Percentiles rank a stretch among this genome's conserved stretches.
Evolutionary conservation across 2,329 filamentous ascomycete genomes (phyloP).

Genomic region (Penicillium sp.): DNA sequence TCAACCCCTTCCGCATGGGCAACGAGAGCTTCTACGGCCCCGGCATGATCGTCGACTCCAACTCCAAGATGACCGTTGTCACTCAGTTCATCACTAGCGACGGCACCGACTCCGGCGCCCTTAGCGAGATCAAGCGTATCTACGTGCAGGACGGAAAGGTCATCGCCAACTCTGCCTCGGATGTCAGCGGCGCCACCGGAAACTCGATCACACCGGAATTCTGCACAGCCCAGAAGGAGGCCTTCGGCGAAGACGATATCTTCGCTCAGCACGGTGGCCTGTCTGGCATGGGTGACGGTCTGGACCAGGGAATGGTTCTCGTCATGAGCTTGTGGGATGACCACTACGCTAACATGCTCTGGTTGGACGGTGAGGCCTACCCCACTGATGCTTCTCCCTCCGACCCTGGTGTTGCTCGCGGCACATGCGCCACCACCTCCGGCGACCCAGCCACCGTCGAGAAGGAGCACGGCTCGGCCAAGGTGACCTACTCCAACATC

Average conservation of each 20-base stretch:
- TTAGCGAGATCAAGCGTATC: constrained; percentile 61
- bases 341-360: constrained; percentile 67
- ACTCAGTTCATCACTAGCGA: constrained; percentile 62
- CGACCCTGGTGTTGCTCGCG: constrained; percentile 52
- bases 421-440: constrained; percentile 52
- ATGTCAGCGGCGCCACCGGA: constrained; percentile 47
- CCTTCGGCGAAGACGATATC: constrained; percentile 53
- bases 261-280: constrained; percentile 59
- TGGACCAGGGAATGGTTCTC: constrained; percentile 60
- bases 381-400: constrained; percentile 48
- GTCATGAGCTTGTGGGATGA: constrained; percentile 64
- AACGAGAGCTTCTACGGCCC: constrained; percentile 62
- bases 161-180: constrained; percentile 54
- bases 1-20: constrained; percentile 67
- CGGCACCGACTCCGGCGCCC: constrained; percentile 51
- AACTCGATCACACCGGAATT: constrained; percentile 57
- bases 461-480: constrained; percentile 45
- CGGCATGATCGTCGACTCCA: constrained; percentile 58
- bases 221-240: constrained; percentile 56
- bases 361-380: constrained; percentile 65
- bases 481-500: constrained; percentile 60
- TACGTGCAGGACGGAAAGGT: constrained; percentile 63
- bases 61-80: constrained; percentile 60
- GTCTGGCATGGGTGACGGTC: constrained; percentile 53
- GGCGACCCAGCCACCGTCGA: constrained; percentile 55